Percentiles rank a stretch among this genome's conserved stretches.
phyloP scores from a whole-genome alignment of 2,329 filamentous ascomycete species.

The Aspergillus floridensis region DNA sequence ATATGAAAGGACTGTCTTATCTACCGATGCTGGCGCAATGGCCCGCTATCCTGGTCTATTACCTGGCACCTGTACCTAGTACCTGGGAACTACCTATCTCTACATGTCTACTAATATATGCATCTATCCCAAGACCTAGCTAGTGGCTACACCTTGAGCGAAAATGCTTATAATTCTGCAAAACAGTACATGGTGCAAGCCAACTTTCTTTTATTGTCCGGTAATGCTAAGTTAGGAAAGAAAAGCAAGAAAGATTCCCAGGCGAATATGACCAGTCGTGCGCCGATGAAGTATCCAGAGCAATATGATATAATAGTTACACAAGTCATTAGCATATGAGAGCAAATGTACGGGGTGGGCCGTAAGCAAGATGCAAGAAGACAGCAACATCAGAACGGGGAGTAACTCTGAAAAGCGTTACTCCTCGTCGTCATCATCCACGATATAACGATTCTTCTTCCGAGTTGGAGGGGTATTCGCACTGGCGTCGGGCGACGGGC shows the following conservation, averaged over 20 bases:
- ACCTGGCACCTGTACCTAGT: too few relatives aligned
- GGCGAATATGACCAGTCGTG: constrained; percentile 2
- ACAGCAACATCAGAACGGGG: constrained; percentile 3
- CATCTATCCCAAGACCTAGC: background rate
- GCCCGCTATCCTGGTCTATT: too few relatives aligned
- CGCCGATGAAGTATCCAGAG: constrained; percentile 1
- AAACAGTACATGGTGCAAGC: background rate
- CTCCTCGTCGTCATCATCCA: constrained; percentile 51
- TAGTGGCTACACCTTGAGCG: background rate
- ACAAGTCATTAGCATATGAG: constrained; percentile 12
- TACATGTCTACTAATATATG: background rate
- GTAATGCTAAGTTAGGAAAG: background rate
- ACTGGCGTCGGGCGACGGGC: constrained; percentile 23
- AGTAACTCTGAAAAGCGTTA: constrained; percentile 20
- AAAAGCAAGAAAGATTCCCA: background rate
- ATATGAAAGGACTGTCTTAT: background rate
- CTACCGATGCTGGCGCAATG: background rate
- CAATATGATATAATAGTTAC: constrained; percentile 11
- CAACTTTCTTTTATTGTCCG: background rate
- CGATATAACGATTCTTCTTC: constrained; percentile 49
- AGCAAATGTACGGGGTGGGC: background rate
- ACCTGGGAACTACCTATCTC: background rate
- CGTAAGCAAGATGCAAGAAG: background rate
- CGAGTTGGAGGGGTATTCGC: constrained; percentile 38
- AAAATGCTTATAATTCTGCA: background rate